These are phyloP conservation scores for Meyerozyma elateridarum DNA, from an alignment of 1,139 yeast species.

Conservation along the genomic window DNA sequence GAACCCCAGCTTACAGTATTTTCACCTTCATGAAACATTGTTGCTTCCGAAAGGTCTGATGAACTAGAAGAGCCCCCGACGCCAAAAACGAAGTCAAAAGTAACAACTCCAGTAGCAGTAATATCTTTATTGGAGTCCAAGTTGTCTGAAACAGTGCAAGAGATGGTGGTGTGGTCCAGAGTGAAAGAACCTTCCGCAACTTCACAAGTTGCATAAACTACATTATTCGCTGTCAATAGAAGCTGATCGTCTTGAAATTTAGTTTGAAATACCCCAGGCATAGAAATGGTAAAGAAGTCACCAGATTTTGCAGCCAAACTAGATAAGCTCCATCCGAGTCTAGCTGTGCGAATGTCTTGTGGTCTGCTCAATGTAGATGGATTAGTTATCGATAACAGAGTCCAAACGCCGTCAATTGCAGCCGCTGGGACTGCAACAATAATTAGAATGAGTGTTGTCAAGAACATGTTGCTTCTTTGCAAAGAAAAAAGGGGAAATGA, in stretches of 20 bases:
- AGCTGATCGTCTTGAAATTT: constrained; percentile 12
- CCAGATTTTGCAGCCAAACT: constrained; percentile 9
- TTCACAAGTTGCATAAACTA: constrained; percentile 12
- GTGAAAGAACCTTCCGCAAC: constrained; percentile 14
- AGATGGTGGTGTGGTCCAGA: constrained; percentile 8
- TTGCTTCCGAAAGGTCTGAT: constrained; percentile 14
- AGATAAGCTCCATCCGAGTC: constrained; percentile 13
- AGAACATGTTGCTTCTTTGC: too few species aligned
- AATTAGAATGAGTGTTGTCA: too few species aligned
- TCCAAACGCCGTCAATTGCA: constrained; percentile 9
- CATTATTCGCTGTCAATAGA: constrained; percentile 9
- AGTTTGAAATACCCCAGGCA: constrained; percentile 18
- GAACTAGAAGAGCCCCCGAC: constrained; percentile 17
- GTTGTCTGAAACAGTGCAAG: constrained; percentile 11
- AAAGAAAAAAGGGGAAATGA: too few species aligned
- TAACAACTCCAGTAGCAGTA: constrained; percentile 12
- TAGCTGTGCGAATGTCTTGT: constrained; percentile 18
- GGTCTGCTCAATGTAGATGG: constrained; percentile 10
- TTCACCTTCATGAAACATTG: constrained; percentile 7
- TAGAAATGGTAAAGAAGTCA: constrained; percentile 11
- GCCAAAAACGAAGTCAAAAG: constrained; percentile 18
- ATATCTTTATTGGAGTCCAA: constrained; percentile 4
- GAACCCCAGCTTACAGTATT: constrained; percentile 13
- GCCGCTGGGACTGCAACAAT: constrained; percentile 1
- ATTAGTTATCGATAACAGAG: constrained; percentile 8